Conservation (phyloP, 805 yeast species). For the Wickerhamiella occidentalis region DNA sequence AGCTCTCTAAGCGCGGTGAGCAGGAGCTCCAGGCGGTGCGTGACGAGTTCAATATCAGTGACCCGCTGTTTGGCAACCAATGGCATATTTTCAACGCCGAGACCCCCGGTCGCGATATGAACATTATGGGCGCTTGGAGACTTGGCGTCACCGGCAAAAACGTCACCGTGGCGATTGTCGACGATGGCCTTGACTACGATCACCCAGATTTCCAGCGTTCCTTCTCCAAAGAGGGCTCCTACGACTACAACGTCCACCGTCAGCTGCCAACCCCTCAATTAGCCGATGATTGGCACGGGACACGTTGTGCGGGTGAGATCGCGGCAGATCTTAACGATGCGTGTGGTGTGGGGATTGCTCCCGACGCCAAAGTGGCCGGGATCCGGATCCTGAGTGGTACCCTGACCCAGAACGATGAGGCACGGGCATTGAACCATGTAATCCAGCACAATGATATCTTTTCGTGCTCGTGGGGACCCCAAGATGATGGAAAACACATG, state of each 20-base stretch:
- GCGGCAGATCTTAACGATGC: conserved; percentile 71
- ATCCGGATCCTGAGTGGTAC: conserved; percentile 75
- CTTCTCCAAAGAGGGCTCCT: conserved; percentile 60
- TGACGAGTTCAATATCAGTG: conserved; percentile 52
- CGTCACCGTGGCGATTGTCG: conserved; percentile 76
- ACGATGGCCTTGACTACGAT: conserved; percentile 85
- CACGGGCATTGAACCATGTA: conserved; percentile 70
- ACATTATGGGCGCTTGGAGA: conserved; percentile 76
- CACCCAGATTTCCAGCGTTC: conserved; percentile 58
- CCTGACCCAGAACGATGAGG: conserved; percentile 79
- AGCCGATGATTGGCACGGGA: conserved; percentile 82
- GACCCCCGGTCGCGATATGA: conserved; percentile 72
- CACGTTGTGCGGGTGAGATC: conserved; percentile 95
- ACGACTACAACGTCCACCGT: conserved; percentile 78
- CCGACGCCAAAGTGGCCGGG: conserved; percentile 74
- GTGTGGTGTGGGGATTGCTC: conserved; percentile 98
- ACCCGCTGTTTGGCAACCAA: conserved; percentile 73
- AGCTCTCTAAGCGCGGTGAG: conserved; percentile 6
- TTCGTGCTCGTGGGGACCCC: conserved; percentile 98
- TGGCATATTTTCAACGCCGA: conserved; percentile 82
- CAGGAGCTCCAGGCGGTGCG: conserved; percentile 23
- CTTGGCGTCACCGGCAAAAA: conserved; percentile 72
- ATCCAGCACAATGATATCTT: conserved; percentile 81
- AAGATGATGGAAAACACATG: conserved; percentile 80
- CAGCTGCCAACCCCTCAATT: conserved; percentile 70